Conservation (phyloP, 306 rosid species). For the Prunus kanzakura region DNA sequence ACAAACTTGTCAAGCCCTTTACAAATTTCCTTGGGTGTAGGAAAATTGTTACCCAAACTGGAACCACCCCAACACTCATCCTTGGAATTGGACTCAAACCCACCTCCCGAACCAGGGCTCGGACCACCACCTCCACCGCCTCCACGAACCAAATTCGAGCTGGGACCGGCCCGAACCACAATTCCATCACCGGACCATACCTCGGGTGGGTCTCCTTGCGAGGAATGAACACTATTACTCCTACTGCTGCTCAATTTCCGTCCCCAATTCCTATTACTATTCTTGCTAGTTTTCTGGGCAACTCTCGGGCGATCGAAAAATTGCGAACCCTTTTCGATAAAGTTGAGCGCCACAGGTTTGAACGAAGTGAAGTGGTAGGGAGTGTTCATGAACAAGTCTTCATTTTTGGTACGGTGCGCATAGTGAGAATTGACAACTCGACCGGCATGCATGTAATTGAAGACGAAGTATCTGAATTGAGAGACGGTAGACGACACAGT, state of each 20-base stretch:
- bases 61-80: constrained; percentile 93
- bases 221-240: constrained; percentile 22
- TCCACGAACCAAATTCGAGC: constrained; percentile 47
- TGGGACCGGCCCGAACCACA: constrained; percentile 53
- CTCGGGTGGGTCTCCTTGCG: constrained; percentile 85
- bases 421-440: constrained; percentile 40
- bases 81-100: constrained; percentile 46
- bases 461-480: constrained; percentile 54
- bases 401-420: constrained; percentile 36
- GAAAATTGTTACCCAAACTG: constrained; percentile 66
- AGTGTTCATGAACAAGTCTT: constrained; percentile 41
- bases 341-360: constrained; percentile 64
- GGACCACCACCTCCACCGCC: constrained; percentile 43
- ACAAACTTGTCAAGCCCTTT: constrained; percentile 91
- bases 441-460: constrained; percentile 45
- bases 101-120: constrained; percentile 55
- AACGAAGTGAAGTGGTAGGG: constrained; percentile 68
- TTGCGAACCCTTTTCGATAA: constrained; percentile 33
- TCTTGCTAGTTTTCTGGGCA: background rate
- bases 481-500: constrained; percentile 47
- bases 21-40: constrained; percentile 93
- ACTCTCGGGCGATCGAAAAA: constrained; percentile 17
- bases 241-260: constrained; percentile 23
- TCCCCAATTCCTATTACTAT: constrained; percentile 23
- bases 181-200: constrained; percentile 93